Percentiles rank a stretch among this genome's conserved stretches.
Evolutionary conservation across 345 rosid species (phyloP).

Genomic region (Eucalyptus regnans): DNA sequence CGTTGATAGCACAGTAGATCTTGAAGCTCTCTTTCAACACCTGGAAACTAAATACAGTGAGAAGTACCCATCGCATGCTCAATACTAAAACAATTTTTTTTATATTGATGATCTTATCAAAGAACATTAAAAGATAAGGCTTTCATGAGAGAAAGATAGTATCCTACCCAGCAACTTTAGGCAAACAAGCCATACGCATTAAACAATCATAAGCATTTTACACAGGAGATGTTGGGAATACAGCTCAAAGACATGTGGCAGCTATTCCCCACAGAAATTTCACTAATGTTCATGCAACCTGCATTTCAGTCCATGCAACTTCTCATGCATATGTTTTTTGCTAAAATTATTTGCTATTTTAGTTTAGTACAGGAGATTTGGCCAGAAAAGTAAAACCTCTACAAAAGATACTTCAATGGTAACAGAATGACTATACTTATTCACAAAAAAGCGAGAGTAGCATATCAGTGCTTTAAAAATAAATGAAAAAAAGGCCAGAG

Average conservation of each 20-base stretch:
- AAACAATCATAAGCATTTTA: background rate
- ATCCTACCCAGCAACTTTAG: background rate
- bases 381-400: background rate
- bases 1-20: conserved; percentile 90
- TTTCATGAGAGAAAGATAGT: background rate
- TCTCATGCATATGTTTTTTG: background rate
- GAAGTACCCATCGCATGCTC: background rate
- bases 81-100: background rate
- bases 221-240: background rate
- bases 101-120: background rate
- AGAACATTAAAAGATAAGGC: background rate
- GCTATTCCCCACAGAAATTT: background rate
- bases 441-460: background rate
- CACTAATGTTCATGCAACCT: background rate
- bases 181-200: background rate
- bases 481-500: background rate
- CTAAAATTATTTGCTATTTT: background rate
- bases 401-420: background rate
- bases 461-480: background rate
- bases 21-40: conserved; percentile 98
- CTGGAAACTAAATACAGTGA: conserved; percentile 23
- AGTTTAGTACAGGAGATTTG: background rate
- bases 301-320: background rate
- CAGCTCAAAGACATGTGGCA: background rate
- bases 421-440: background rate